Conservation (phyloP, 2,329 filamentous ascomycete genomes). For the Hymenoscyphus fructigenus region DNA sequence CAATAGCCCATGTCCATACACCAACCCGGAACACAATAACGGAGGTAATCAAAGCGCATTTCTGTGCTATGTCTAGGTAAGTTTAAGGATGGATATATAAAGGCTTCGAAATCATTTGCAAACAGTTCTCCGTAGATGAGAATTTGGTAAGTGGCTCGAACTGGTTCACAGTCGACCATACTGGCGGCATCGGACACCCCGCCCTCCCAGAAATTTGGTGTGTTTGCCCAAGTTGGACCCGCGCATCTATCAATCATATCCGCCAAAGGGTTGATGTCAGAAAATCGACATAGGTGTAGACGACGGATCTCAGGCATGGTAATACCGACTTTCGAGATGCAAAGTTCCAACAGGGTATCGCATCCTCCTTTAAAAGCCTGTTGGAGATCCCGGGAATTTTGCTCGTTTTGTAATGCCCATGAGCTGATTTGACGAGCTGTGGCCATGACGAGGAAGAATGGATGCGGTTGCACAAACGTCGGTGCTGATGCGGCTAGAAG, state of each 20-base stretch:
- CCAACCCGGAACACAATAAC: slow-evolving; percentile 10
- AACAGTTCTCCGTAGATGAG: slow-evolving; percentile 12
- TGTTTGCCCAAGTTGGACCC: slow-evolving; percentile 6
- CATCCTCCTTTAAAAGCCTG: slow-evolving; percentile 32
- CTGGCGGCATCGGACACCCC: slow-evolving; percentile 9
- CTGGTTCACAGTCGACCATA: slow-evolving; percentile 5
- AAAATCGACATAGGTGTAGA: slow-evolving; percentile 12
- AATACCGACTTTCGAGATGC: slow-evolving; percentile 32
- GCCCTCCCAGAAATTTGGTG: slow-evolving; percentile 13
- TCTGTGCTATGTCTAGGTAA: slow-evolving; percentile 1
- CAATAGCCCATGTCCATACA: no score
- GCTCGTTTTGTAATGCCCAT: slow-evolving; percentile 35
- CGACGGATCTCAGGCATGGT: slow-evolving; percentile 36
- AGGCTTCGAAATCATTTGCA: neutral
- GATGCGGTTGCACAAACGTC: slow-evolving; percentile 40
- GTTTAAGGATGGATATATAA: neutral
- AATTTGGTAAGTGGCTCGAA: slow-evolving; percentile 6
- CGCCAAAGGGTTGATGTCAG: slow-evolving; percentile 4
- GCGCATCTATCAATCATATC: slow-evolving; percentile 11
- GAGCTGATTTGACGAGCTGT: slow-evolving; percentile 35
- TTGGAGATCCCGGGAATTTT: slow-evolving; percentile 28
- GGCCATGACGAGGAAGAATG: slow-evolving; percentile 38
- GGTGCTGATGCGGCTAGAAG: slow-evolving; percentile 36
- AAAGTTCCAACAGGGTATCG: slow-evolving; percentile 36
- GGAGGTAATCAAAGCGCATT: slow-evolving; percentile 10